phyloP scores from a whole-genome alignment of 202 grass and related monocot species.

The Panicum hallii region DNA sequence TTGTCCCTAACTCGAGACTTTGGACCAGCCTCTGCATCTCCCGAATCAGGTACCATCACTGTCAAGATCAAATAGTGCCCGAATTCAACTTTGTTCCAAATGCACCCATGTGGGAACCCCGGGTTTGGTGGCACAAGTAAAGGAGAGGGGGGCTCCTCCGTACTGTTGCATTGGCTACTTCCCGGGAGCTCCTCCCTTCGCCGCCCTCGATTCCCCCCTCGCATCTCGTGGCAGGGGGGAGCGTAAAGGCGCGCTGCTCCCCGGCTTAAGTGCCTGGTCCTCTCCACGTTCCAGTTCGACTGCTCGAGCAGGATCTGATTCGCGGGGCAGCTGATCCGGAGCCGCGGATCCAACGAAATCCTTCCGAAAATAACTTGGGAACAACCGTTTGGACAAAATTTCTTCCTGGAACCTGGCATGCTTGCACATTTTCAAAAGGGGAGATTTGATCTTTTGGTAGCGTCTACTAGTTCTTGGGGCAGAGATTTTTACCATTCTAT shows the following conservation, averaged over 20 bases:
- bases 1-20: constrained; percentile 36
- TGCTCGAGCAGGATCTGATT: neutral
- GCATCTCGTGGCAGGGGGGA: constrained; percentile 36
- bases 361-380: neutral
- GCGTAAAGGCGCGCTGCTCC: constrained; percentile 40
- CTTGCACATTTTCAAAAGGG: too few species aligned
- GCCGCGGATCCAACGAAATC: constrained; percentile 20
- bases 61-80: constrained; percentile 30
- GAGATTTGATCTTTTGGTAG: too few species aligned
- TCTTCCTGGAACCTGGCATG: neutral
- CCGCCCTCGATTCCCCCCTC: constrained; percentile 39
- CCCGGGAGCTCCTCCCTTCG: constrained; percentile 29
- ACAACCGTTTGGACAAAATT: neutral
- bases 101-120: constrained; percentile 29
- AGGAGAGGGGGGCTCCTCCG: neutral
- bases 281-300: neutral
- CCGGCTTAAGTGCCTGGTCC: constrained; percentile 43
- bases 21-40: constrained; percentile 15
- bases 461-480: neutral
- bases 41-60: constrained; percentile 30
- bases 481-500: neutral
- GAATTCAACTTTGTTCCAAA: constrained; percentile 35
- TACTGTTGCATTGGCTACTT: constrained; percentile 47
- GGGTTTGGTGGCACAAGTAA: constrained; percentile 50
- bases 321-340: neutral